A percentile compares a stretch with the other conserved stretches of the same genome.
Evolutionary conservation across 805 yeast species (phyloP).

Genomic region (Zygoascus tannicola): DNA sequence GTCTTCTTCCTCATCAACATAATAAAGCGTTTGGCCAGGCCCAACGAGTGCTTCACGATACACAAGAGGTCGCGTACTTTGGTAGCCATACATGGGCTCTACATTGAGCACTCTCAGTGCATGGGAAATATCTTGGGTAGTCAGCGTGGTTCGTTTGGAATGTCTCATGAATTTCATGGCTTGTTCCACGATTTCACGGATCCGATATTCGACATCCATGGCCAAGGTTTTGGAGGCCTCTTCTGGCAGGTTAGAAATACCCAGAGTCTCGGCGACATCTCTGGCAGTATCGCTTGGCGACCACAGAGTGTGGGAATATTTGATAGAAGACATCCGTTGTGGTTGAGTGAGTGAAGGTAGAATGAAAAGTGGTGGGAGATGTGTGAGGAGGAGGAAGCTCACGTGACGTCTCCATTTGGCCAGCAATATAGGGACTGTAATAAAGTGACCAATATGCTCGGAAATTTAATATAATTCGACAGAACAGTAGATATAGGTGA

Average conservation of each 20-base stretch:
- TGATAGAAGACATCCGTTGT: no score
- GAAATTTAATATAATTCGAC: no score
- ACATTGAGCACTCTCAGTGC: conserved; percentile 80
- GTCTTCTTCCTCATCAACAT: conserved; percentile 81
- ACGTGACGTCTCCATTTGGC: no score
- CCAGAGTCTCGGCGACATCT: conserved; percentile 90
- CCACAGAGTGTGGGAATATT: conserved; percentile 82
- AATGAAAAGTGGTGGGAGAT: no score
- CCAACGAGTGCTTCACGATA: conserved; percentile 84
- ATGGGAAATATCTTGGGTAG: conserved; percentile 71
- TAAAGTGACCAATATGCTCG: no score
- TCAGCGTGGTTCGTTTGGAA: conserved; percentile 70
- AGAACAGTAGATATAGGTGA: no score
- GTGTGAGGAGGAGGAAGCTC: no score
- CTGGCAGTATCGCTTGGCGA: conserved; percentile 94
- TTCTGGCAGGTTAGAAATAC: conserved; percentile 64
- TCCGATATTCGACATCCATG: conserved; percentile 98
- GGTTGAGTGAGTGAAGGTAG: no score
- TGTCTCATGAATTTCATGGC: conserved; percentile 95
- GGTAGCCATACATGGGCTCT: conserved; percentile 90
- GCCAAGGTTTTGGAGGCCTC: conserved; percentile 92
- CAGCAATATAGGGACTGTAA: no score
- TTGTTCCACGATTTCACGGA: conserved; percentile 90
- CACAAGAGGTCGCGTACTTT: conserved; percentile 55
- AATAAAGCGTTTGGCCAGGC: conserved; percentile 88